Percentiles rank a stretch among this genome's conserved stretches.
phyloP scores from a whole-genome alignment of 108 stramenopile species.

The Nitzschia sp. region DNA sequence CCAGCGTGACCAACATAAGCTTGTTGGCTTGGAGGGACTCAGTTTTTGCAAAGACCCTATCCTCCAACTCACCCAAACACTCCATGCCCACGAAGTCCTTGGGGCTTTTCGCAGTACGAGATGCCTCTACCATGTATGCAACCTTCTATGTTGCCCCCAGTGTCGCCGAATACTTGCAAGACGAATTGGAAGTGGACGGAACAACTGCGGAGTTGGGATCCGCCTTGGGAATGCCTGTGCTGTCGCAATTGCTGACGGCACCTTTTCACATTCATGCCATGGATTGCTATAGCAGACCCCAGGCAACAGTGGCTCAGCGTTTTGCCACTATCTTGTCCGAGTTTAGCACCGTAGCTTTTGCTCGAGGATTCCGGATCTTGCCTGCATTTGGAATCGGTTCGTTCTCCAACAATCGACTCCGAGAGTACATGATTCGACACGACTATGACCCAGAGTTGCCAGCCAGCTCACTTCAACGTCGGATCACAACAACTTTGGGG shows the following conservation, averaged over 20 bases:
- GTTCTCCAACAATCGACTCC: conserved; percentile 47
- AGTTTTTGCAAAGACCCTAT: conserved; percentile 30
- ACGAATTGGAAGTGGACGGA: conserved; percentile 21
- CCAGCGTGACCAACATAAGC: conserved; percentile 35
- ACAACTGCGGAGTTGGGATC: conserved; percentile 32
- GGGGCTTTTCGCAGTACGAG: conserved; percentile 39
- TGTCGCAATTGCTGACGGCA: conserved; percentile 34
- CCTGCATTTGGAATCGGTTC: conserved; percentile 53
- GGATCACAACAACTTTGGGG: background rate
- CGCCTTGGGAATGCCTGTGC: conserved; percentile 39
- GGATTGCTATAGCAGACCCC: conserved; percentile 36
- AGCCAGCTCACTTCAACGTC: background rate
- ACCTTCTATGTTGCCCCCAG: conserved; percentile 43
- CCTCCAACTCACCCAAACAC: conserved; percentile 7
- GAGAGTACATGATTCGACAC: conserved; percentile 37
- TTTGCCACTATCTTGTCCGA: conserved; percentile 27
- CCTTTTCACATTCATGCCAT: conserved; percentile 48
- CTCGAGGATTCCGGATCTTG: conserved; percentile 45
- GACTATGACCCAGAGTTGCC: conserved; percentile 23
- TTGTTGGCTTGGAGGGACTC: conserved; percentile 49
- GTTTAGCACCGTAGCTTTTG: conserved; percentile 37
- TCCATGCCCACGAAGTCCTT: conserved; percentile 34
- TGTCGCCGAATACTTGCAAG: conserved; percentile 24
- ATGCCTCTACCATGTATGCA: conserved; percentile 40
- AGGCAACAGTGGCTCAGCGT: conserved; percentile 33